Evolutionary conservation across 163 green algal genomes (phyloP), one percentile per base, ranked within the genome.

Genomic region (Scenedesmus sp.): DNA sequence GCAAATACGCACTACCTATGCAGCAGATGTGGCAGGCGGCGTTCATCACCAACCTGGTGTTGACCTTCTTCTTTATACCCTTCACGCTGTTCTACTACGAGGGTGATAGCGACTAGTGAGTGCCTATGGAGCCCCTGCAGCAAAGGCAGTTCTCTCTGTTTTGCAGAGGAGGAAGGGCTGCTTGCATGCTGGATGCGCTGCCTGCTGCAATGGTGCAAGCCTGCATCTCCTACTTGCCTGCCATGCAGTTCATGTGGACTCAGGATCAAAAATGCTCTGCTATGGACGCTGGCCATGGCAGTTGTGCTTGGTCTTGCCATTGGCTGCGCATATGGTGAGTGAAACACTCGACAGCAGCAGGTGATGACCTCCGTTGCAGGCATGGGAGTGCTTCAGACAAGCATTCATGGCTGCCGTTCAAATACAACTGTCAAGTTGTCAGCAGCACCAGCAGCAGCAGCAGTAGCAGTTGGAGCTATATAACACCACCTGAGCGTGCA

Each of bases 1-100:
- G 98, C 94, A 93, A 92, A 9, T 96, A 96, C 56, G 96, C 97
- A 0, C 93, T 99, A 6, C 98, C 98, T 9, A 99, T 99, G 96
- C 94, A 95, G 40, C 59, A 95, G 86, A 92, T 99, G 59, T 99
- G 98, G 98, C 95, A 97, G 70, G 93, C 93, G 10, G 91, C 96
- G 18, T 99, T 98, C 95, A 99, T 99, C 49, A 89, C 93, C 10
- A 98, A 95, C 89, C 94, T 97, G 26, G 94, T 98, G 35, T 89
- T 99, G 35, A 94, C 96, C 20, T 98, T 97, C 76, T 83, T 97
- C n/a, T 91, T 99, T 85, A 97, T 98, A 72, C 98, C 98, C 33
- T 99, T 99, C 94, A 96, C 96, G 35, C 93, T 99, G 33, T 99
- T 99, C 93, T 99, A 98, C 93, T 99, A 99, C 86, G 98, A 99